Conservation (phyloP, 225 moss, liverwort and hornwort genomes). For the Neckera pumila region DNA sequence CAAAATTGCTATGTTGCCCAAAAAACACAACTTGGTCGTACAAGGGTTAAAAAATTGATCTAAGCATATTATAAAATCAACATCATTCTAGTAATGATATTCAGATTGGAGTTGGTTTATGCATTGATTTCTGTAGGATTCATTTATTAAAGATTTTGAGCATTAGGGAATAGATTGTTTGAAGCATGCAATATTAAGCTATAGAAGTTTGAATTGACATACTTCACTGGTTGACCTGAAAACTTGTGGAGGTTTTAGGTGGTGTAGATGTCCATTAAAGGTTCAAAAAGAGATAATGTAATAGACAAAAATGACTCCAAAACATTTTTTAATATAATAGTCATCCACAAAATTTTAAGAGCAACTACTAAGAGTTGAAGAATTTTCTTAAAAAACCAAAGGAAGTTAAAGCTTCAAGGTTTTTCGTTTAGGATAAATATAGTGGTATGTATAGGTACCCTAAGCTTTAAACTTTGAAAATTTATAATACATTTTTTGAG, state of each 20-base stretch:
- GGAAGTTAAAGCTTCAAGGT: not conserved
- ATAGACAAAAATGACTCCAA: not conserved
- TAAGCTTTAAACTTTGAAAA: no score
- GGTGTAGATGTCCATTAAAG: not conserved
- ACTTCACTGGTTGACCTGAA: not conserved
- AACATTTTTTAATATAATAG: no score
- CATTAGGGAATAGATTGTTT: no score
- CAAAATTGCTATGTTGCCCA: no score
- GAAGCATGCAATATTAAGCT: no score
- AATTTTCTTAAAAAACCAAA: no score
- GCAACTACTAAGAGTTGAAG: no score
- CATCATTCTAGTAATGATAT: not conserved
- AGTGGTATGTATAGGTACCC: no score
- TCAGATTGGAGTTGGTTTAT: not conserved
- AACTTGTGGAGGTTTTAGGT: not conserved
- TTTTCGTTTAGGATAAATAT: accelerated
- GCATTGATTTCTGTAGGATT: not conserved
- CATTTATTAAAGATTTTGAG: no score
- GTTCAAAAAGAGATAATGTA: not conserved
- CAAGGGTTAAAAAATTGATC: no score
- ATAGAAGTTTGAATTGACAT: not conserved
- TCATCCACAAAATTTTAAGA: no score
- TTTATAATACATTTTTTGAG: not conserved
- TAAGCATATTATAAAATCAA: not conserved
- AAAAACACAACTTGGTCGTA: no score